These are phyloP conservation scores for Fusarium subglutinans DNA, from an alignment of 2,329 filamentous ascomycete genomes.

Conservation along the genomic window DNA sequence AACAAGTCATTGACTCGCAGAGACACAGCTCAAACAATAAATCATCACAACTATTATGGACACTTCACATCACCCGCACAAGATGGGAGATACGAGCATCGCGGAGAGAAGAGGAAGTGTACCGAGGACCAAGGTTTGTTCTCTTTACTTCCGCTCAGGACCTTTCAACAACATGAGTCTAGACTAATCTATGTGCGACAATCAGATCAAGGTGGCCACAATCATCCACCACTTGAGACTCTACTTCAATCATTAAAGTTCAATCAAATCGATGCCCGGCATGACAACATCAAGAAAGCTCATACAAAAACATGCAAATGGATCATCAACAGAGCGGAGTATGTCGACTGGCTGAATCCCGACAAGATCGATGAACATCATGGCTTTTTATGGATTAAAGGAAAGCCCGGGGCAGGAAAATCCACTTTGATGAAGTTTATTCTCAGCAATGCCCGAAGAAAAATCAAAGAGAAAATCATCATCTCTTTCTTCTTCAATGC, in stretches of 20 bases:
- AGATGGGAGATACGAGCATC: accelerated
- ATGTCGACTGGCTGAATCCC: constrained; percentile 14
- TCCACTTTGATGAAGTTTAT: constrained; percentile 57
- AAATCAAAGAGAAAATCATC: constrained; percentile 26
- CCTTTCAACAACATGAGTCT: accelerated
- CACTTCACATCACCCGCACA: accelerated
- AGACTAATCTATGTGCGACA: accelerated
- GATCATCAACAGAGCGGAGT: neutral
- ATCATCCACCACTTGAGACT: neutral
- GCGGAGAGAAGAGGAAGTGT: neutral
- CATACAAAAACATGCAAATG: constrained; percentile 29
- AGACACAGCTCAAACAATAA: neutral
- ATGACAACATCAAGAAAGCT: constrained; percentile 9
- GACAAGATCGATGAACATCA: neutral
- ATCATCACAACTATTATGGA: neutral
- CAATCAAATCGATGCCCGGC: constrained; percentile 17
- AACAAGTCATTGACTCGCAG: neutral
- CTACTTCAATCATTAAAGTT: constrained; percentile 17
- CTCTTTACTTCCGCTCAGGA: accelerated
- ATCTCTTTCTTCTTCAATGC: constrained; percentile 63
- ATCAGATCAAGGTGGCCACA: neutral
- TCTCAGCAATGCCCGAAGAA: neutral
- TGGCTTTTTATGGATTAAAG: constrained; percentile 58
- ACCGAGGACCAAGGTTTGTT: neutral
- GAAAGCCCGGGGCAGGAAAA: constrained; percentile 57